These are phyloP conservation scores for Saccharomycopsis schoenii DNA, from an alignment of 805 yeast genomes.

Conservation along the genomic window DNA sequence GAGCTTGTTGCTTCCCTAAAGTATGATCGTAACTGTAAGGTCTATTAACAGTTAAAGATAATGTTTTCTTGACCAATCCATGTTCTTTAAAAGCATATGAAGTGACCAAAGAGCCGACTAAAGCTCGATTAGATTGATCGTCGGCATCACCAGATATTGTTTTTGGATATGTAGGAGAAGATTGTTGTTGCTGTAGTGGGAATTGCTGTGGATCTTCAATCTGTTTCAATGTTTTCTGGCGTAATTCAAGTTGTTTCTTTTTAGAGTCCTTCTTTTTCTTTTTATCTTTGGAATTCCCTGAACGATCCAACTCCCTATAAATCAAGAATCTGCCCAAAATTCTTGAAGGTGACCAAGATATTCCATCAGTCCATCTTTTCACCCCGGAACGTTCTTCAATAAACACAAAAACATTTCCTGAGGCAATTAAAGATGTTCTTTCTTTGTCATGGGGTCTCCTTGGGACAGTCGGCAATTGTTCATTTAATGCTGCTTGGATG, in stretches of 20 bases:
- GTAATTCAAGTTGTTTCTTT: constrained; percentile 1
- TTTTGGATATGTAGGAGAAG: neutral
- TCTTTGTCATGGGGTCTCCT: constrained; percentile 81
- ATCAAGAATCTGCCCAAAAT: constrained; percentile 78
- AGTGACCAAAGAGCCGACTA: constrained; percentile 49
- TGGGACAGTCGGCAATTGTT: constrained; percentile 49
- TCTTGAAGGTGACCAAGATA: constrained; percentile 86
- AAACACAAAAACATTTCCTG: constrained; percentile 80
- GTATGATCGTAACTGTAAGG: neutral
- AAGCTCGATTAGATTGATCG: constrained; percentile 27
- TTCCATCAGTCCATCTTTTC: constrained; percentile 95
- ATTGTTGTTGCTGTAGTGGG: neutral
- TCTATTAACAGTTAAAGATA: constrained; percentile 48
- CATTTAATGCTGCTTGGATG: constrained; percentile 67
- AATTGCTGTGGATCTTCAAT: neutral
- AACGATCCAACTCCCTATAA: constrained; percentile 57
- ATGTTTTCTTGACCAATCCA: constrained; percentile 77
- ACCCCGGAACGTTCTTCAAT: constrained; percentile 76
- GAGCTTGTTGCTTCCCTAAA: neutral
- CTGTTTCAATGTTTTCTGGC: neutral
- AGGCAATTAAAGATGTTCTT: constrained; percentile 49
- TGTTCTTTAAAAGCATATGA: constrained; percentile 56
- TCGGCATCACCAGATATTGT: neutral
- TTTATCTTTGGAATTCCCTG: constrained; percentile 35
- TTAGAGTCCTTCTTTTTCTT: constrained; percentile 26